A percentile compares a stretch with the other conserved stretches of the same genome.
Conservation (phyloP, 225 moss, liverwort and hornwort genomes). For the Pseudoscleropodium purum region DNA sequence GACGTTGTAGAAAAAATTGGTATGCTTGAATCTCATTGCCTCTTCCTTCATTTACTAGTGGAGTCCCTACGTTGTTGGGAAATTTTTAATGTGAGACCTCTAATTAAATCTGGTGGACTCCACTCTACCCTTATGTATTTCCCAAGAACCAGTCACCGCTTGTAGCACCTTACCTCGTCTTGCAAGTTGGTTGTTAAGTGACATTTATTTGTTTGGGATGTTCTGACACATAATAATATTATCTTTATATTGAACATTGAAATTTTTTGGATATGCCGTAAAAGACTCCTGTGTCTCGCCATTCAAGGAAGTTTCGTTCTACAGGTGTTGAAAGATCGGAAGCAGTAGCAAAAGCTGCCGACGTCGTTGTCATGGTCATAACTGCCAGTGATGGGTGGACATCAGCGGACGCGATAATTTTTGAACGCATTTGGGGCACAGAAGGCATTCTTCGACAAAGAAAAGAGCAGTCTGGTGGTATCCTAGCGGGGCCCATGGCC, state of each 20-base stretch:
- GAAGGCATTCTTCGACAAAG: slow-evolving; percentile 6
- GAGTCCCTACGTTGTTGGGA: not conserved
- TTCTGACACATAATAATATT: not conserved
- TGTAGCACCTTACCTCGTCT: not conserved
- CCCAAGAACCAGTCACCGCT: not conserved
- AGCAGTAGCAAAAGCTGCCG: slow-evolving; percentile 78
- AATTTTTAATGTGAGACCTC: not conserved
- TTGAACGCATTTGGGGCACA: slow-evolving; percentile 48
- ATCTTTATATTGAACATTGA: not conserved
- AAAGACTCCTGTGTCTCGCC: not conserved
- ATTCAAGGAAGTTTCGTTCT: not conserved
- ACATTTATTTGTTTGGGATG: not conserved
- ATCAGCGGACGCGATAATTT: slow-evolving; percentile 49
- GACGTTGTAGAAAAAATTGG: slow-evolving; percentile 86
- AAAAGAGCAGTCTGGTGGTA: slow-evolving; percentile 9
- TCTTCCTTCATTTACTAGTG: not conserved
- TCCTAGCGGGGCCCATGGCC: slow-evolving; percentile 30
- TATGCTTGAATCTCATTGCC: not conserved
- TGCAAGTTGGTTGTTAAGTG: not conserved
- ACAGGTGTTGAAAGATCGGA: slow-evolving; percentile 85
- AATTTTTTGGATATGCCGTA: not conserved
- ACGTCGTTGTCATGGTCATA: slow-evolving; percentile 81
- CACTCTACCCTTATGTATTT: not conserved
- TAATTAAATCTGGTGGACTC: not conserved
- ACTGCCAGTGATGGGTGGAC: slow-evolving; percentile 95